Percentiles rank a stretch among this genome's conserved stretches.
Conservation (phyloP, 2,329 filamentous ascomycete genomes). For the Herpotrichia juniperi region DNA sequence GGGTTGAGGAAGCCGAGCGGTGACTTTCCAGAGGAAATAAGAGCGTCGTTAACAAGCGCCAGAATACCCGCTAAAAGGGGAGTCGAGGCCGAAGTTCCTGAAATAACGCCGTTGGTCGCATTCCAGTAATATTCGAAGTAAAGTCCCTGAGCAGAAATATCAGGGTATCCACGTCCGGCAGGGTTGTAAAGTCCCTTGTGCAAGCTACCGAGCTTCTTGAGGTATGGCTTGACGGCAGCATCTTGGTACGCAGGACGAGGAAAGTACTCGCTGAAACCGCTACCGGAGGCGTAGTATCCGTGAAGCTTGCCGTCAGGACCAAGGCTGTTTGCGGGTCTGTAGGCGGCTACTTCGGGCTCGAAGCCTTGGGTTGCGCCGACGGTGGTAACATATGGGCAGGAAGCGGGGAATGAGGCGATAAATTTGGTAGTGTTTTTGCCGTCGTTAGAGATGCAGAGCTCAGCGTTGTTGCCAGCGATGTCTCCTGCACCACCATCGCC, state of each 20-base stretch:
- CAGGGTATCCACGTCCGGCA: constrained; percentile 54
- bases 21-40: constrained; percentile 50
- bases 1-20: constrained; percentile 59
- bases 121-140: constrained; percentile 22
- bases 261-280: constrained; percentile 18
- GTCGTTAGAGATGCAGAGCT: constrained; percentile 60
- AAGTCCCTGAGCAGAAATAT: constrained; percentile 54
- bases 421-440: constrained; percentile 57
- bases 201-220: constrained; percentile 44
- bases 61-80: constrained; percentile 13
- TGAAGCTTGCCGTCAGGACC: constrained; percentile 35
- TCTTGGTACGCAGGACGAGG: constrained; percentile 44
- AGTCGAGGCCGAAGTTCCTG: constrained; percentile 8
- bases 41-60: constrained; percentile 53
- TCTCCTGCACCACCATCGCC: constrained; percentile 63
- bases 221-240: constrained; percentile 47
- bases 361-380: constrained; percentile 48
- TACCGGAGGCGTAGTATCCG: constrained; percentile 26
- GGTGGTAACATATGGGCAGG: constrained; percentile 58
- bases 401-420: constrained; percentile 54
- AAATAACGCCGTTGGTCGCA: constrained; percentile 8
- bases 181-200: constrained; percentile 50
- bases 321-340: constrained; percentile 7
- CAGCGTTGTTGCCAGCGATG: constrained; percentile 20
- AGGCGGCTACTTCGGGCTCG: constrained; percentile 5